Evolutionary conservation across 1,284 basidiomycete genomes (phyloP).

Genomic region (Sparassis latifolia): DNA sequence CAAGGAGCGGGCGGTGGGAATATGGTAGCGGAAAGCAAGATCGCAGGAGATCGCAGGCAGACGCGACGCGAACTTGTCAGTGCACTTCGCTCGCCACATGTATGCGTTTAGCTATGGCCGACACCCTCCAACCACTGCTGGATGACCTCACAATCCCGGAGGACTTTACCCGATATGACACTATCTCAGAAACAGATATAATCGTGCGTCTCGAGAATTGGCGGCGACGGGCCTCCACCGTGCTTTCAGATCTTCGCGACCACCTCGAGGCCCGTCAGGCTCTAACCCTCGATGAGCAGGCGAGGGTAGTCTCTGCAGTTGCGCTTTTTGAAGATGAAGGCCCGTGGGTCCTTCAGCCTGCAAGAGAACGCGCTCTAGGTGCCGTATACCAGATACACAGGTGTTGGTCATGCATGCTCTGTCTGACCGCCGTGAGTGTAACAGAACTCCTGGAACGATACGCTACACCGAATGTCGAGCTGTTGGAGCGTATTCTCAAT

Average conservation of each 20-base stretch:
- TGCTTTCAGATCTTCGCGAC: conserved; percentile 27
- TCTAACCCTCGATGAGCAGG: conserved; percentile 29
- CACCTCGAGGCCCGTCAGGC: conserved; percentile 17
- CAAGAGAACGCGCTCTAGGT: conserved; percentile 31
- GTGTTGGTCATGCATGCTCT: neutral
- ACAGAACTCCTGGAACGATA: conserved; percentile 34
- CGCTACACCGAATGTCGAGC: conserved; percentile 22
- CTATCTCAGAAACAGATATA: conserved; percentile 14
- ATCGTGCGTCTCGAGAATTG: conserved; percentile 24
- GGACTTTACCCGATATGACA: conserved; percentile 19
- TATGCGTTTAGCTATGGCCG: no score
- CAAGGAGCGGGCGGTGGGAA: no score
- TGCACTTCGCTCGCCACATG: no score
- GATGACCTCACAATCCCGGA: no score
- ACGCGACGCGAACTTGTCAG: no score
- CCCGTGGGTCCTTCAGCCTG: conserved; percentile 32
- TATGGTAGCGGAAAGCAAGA: no score
- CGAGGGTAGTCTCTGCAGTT: conserved; percentile 33
- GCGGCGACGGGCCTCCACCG: conserved; percentile 23
- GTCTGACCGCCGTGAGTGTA: conserved; percentile 1
- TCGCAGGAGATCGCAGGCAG: no score
- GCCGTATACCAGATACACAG: conserved; percentile 14
- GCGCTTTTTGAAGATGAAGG: conserved; percentile 35
- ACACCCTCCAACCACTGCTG: neutral
- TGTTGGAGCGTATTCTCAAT: conserved; percentile 42